Evolutionary conservation across 345 rosid species (phyloP).

Genomic region (Adansonia digitata): DNA sequence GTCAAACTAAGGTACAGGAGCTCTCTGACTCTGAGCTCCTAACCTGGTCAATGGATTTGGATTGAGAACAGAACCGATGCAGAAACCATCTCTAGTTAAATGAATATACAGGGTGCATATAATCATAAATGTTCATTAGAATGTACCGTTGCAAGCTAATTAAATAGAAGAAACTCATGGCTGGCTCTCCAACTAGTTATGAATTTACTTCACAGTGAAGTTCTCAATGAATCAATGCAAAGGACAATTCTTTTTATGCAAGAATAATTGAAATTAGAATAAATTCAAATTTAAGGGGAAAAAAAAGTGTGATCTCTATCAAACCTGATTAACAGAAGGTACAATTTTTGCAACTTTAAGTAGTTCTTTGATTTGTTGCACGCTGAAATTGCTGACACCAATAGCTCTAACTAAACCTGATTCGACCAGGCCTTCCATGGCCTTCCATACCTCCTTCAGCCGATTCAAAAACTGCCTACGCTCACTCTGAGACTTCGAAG

Average conservation of each 20-base stretch:
- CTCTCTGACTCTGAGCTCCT: background rate
- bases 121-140: background rate
- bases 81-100: background rate
- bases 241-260: background rate
- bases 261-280: slow-evolving; percentile 1
- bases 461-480: slow-evolving; percentile 49
- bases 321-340: slow-evolving; percentile 63
- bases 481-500: slow-evolving; percentile 51
- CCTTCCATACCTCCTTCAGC: slow-evolving; percentile 59
- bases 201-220: background rate
- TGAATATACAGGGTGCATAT: background rate
- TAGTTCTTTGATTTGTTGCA: slow-evolving; percentile 51
- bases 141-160: background rate
- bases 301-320: background rate
- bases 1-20: background rate
- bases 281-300: background rate
- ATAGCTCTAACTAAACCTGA: slow-evolving; percentile 50
- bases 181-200: background rate
- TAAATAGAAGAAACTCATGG: background rate
- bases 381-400: slow-evolving; percentile 53
- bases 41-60: background rate
- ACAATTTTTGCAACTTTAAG: slow-evolving; percentile 50
- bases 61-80: background rate
- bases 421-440: slow-evolving; percentile 54
- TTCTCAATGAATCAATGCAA: background rate